Evolutionary conservation across 306 rosid genomes (phyloP), one percentile per base, ranked within the genome.

Genomic region (Quercus glauca): DNA sequence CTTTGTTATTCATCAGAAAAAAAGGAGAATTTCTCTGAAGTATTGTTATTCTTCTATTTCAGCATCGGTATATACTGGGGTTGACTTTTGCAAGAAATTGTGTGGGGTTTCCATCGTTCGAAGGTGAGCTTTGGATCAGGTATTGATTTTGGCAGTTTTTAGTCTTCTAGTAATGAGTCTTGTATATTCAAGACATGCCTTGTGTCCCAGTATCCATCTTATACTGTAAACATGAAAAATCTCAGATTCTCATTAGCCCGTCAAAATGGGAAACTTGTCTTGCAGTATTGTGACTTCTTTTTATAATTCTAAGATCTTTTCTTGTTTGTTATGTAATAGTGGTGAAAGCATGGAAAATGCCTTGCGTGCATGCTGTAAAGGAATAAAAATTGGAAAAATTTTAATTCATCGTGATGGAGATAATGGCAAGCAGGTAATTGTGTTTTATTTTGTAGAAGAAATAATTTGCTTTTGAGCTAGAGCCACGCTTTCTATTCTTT

Each of bases 311-410:
- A 73, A 71, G 31, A 53, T 18, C 69, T 79, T 76, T 77, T 72
- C 21, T 70, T 86, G 79, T 80, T 83, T 71, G 77, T 82, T 86
- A 49, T 76, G 56, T 83, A 64, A 43, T 45, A 95, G 99, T 89
- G 99, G 99, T 77, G 99, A 92, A 85, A 94, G 98, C 90, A 94
- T 94, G 98, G 98, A 94, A 89, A 94, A 92, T 78, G 98, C 98
- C 19, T 80, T 95, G 74, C 98, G 98, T 75, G 97, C 99, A 77
- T 92, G 99, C 80, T 95, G 99, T 89, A 95, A 95, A 82, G 98
- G 99, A 75, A 95, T 95, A 64, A 95, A 95, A 87, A 95, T 95
- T 83, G 99, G 99, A 78, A 95, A 95, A 89, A 95, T 95, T 80
- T 87, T 95, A 83, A 95, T 95, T 81, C 99, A 95, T 81, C 95